Conservation (phyloP, 1,139 yeast species). For the Pichia sp. region DNA sequence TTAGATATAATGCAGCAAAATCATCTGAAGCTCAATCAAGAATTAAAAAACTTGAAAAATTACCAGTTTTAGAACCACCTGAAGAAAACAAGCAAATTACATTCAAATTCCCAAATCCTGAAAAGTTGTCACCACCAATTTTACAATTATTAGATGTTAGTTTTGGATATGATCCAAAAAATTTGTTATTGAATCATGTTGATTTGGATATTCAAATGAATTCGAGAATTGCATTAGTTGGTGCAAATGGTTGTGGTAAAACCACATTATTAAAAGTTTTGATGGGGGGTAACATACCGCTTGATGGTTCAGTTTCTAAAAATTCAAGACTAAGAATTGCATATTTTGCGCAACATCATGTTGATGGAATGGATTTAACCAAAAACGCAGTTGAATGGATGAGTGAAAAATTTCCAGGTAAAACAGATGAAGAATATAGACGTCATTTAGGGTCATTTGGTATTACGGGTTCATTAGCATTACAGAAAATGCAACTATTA, state of each 20-base stretch:
- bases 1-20: slow-evolving; percentile 94
- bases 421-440: slow-evolving; percentile 93
- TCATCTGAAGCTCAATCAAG: slow-evolving; percentile 97
- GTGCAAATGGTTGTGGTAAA: slow-evolving; percentile 99
- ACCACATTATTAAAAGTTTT: slow-evolving; percentile 84
- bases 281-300: slow-evolving; percentile 70
- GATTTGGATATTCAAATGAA: slow-evolving; percentile 89
- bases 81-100: slow-evolving; percentile 83
- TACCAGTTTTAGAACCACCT: slow-evolving; percentile 89
- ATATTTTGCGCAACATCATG: slow-evolving; percentile 98
- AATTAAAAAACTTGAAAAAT: slow-evolving; percentile 89
- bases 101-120: slow-evolving; percentile 94
- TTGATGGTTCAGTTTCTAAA: slow-evolving; percentile 65
- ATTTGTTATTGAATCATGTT: slow-evolving; percentile 61
- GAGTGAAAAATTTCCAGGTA: slow-evolving; percentile 86
- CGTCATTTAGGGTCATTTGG: slow-evolving; percentile 96
- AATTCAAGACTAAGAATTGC: slow-evolving; percentile 90
- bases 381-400: slow-evolving; percentile 91
- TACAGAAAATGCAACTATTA: slow-evolving; percentile 81
- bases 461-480: slow-evolving; percentile 87
- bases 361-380: slow-evolving; percentile 92
- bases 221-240: slow-evolving; percentile 91
- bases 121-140: slow-evolving; percentile 86
- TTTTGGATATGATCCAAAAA: slow-evolving; percentile 71
- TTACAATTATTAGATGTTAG: slow-evolving; percentile 80